Evolutionary conservation across 768 basidiomycete species (phyloP), one percentile per base, ranked within the genome.

Genomic region (Lactifluus echinatus): DNA sequence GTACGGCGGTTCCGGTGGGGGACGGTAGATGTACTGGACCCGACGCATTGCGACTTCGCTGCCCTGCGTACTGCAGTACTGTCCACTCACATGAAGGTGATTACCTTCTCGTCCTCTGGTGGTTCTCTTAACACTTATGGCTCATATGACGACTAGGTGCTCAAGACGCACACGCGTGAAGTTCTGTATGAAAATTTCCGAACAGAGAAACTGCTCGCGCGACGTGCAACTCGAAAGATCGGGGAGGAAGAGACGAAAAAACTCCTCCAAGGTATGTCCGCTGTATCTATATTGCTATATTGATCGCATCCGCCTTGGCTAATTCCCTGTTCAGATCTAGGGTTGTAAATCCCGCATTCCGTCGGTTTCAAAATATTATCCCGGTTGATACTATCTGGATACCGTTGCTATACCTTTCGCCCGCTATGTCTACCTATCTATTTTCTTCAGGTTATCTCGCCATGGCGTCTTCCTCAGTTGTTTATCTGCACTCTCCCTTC

Each of bases 101-200:
- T 76, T 70, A 50, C 53, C 1, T 40, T 45, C 17, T 8, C n/a
- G 14, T 24, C 11, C 14, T 17, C 17, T 34, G 24, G 8, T 46
- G 17, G 8, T 15, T 43, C 14, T 11, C 19, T 17, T n/a, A 37
- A 29, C 2, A 48, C 46, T n/a, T 43, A 36, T 51, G 49, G 40
- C 33, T 46, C 39, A 49, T 17, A 29, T 15, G 23, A 67, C 37
- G 33, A 33, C 7, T 21, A 93, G 89, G 76, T 87, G 65, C 76
- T 95, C 59, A 92, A 90, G 73, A 80, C 75, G 44, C 83, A 82
- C 56, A 94, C 93, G 31, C 85, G 85, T 64, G 89, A 95, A 69
- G 88, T 92, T 55, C 72, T 94, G 71, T 97, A 97, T 69, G 94
- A 97, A 75, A 85, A 85, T 65, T 97, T 86, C 71, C 78, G 94